A percentile compares a stretch with the other conserved stretches of the same genome.
Evolutionary conservation across 2,329 filamentous ascomycete species (phyloP).

Genomic region (Cladosporium sp.): DNA sequence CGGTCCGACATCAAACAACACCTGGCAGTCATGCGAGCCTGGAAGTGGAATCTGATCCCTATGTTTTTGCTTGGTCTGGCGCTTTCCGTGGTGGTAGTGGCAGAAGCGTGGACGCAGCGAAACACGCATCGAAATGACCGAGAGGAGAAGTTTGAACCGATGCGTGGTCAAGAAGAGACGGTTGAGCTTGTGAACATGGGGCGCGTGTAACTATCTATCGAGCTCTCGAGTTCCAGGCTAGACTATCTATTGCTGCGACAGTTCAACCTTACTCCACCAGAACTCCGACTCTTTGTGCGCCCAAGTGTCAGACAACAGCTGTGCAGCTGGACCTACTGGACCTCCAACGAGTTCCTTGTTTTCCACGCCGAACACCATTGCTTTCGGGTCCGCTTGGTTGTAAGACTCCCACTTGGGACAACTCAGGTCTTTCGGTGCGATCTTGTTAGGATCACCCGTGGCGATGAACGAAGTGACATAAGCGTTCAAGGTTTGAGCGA

Average conservation of each 20-base stretch:
- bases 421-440: slow-evolving; percentile 20
- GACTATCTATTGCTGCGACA: slow-evolving; percentile 20
- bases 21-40: slow-evolving; percentile 23
- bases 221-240: not conserved
- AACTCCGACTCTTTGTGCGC: slow-evolving; percentile 52
- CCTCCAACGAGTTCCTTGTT: slow-evolving; percentile 52
- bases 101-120: slow-evolving; percentile 13
- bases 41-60: slow-evolving; percentile 30
- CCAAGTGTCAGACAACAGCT: slow-evolving; percentile 40
- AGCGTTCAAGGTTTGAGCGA: slow-evolving; percentile 29
- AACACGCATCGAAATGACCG: not conserved
- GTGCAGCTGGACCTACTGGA: slow-evolving; percentile 41
- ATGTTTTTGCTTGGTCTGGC: slow-evolving; percentile 23
- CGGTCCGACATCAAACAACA: slow-evolving; percentile 18
- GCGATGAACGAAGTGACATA: slow-evolving; percentile 32
- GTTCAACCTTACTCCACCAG: slow-evolving; percentile 55
- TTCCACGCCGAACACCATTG: slow-evolving; percentile 55
- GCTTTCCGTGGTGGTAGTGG: slow-evolving; percentile 16
- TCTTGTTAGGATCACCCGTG: slow-evolving; percentile 29
- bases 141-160: not conserved
- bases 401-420: slow-evolving; percentile 26
- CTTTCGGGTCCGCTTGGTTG: slow-evolving; percentile 17
- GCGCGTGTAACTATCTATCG: not conserved
- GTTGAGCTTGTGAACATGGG: not conserved
- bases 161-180: not conserved